Conservation (phyloP, 352 stramenopile genomes). For the Globisporangium spinosum region DNA sequence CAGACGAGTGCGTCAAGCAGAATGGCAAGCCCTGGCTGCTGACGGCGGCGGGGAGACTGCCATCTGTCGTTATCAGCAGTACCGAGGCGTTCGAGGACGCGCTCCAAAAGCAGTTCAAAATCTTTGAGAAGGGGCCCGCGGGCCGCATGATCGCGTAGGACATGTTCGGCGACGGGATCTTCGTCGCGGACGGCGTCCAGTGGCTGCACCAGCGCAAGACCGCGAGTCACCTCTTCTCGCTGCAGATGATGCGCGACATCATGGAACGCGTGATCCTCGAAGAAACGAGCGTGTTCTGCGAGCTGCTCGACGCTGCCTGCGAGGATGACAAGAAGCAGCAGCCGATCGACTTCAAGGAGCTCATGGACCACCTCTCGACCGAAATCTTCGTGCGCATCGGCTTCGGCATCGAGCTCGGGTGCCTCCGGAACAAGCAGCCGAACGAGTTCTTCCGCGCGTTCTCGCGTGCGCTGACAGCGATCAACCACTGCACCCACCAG, state of each 20-base stretch:
- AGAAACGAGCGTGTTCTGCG: slow-evolving; percentile 31
- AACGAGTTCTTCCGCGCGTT: slow-evolving; percentile 32
- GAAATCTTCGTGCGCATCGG: slow-evolving; percentile 70
- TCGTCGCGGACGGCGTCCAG: slow-evolving; percentile 51
- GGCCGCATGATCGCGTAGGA: slow-evolving; percentile 35
- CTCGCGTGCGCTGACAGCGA: slow-evolving; percentile 24
- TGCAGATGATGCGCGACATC: slow-evolving; percentile 47
- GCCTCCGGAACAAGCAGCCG: slow-evolving; percentile 25
- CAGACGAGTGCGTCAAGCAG: slow-evolving; percentile 38
- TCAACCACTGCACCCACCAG: slow-evolving; percentile 41
- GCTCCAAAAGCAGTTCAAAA: slow-evolving; percentile 62
- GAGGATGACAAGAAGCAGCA: neutral
- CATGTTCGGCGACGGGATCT: slow-evolving; percentile 70
- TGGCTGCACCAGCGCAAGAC: slow-evolving; percentile 76
- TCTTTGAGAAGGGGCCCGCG: slow-evolving; percentile 60
- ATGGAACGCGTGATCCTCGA: slow-evolving; percentile 43
- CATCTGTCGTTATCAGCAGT: slow-evolving; percentile 39
- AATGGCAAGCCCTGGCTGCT: slow-evolving; percentile 44
- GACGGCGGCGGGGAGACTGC: slow-evolving; percentile 31
- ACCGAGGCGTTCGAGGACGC: slow-evolving; percentile 47
- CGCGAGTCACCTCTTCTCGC: slow-evolving; percentile 86
- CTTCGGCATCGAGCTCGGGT: slow-evolving; percentile 53
- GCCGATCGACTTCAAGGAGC: slow-evolving; percentile 35
- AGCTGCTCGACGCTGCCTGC: slow-evolving; percentile 19
- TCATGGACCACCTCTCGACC: slow-evolving; percentile 47